Percentiles rank a stretch among this genome's conserved stretches.
These are phyloP conservation scores for Sanghuangporus weigelae DNA, from an alignment of 1,284 basidiomycete species.

Conservation along the genomic window DNA sequence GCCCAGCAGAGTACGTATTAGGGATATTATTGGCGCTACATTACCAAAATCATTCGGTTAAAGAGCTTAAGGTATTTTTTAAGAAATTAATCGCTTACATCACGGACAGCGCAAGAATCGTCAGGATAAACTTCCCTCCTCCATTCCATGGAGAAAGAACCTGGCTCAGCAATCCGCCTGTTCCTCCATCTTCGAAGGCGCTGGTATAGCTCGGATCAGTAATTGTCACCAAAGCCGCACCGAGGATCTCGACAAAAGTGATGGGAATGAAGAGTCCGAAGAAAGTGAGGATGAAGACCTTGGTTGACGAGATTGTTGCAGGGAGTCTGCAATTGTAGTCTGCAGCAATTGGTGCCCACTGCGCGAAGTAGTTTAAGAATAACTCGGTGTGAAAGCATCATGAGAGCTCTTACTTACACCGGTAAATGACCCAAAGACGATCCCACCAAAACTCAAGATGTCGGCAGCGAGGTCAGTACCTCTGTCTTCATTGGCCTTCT, in stretches of 20 bases:
- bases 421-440: conserved; percentile 49
- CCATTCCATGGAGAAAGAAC: conserved; percentile 42
- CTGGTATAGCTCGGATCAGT: conserved; percentile 44
- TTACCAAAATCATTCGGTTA: background rate
- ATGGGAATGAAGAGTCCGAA: conserved; percentile 53
- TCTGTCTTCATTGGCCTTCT: conserved; percentile 39
- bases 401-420: conserved; percentile 31
- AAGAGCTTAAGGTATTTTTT: background rate
- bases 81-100: conserved; percentile 29
- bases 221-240: conserved; percentile 52
- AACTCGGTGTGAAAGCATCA: background rate
- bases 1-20: conserved; percentile 53
- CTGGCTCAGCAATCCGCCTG: conserved; percentile 42
- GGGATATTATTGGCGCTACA: conserved; percentile 52
- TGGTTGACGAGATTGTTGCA: conserved; percentile 36
- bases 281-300: conserved; percentile 51
- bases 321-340: conserved; percentile 55
- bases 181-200: conserved; percentile 43
- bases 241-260: conserved; percentile 49
- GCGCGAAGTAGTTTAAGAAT: background rate
- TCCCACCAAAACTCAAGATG: conserved; percentile 53
- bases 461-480: conserved; percentile 41
- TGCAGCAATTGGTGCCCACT: conserved; percentile 46
- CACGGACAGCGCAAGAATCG: conserved; percentile 51
- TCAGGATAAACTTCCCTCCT: conserved; percentile 57